Conservation (phyloP, 169 alveolate species). For the Eimeria zaria region DNA sequence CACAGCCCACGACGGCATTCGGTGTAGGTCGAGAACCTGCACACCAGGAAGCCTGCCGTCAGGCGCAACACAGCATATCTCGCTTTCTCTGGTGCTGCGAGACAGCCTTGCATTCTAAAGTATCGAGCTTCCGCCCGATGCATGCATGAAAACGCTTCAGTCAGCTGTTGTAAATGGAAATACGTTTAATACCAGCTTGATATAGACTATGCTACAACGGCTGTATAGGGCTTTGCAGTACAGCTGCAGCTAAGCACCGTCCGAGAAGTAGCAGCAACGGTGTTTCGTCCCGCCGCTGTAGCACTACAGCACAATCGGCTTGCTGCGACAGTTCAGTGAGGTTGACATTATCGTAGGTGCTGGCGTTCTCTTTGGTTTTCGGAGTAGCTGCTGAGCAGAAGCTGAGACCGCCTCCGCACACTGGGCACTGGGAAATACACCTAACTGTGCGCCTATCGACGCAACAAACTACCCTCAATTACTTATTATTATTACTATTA, state of each 20-base stretch:
- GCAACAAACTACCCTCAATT: no score
- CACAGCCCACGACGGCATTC: no score
- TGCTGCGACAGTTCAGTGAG: no score
- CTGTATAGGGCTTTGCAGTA: neutral
- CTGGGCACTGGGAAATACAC: no score
- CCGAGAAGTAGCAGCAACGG: neutral
- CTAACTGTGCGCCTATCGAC: no score
- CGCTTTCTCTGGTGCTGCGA: neutral
- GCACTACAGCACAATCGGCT: no score
- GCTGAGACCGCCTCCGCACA: no score
- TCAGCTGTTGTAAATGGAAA: neutral
- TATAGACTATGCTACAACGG: neutral
- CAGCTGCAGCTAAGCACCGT: neutral
- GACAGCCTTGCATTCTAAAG: neutral
- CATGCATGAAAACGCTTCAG: neutral
- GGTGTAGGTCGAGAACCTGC: no score
- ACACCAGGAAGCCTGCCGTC: neutral
- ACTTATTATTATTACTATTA: no score
- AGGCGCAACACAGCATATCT: neutral
- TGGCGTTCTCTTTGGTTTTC: no score
- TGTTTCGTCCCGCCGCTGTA: neutral
- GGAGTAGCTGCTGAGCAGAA: no score
- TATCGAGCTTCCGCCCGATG: neutral
- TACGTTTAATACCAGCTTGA: neutral
- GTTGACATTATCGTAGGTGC: no score